Evolutionary conservation across 306 rosid species (phyloP), one percentile per base, ranked within the genome.

Genomic region (Rosa multiflora): DNA sequence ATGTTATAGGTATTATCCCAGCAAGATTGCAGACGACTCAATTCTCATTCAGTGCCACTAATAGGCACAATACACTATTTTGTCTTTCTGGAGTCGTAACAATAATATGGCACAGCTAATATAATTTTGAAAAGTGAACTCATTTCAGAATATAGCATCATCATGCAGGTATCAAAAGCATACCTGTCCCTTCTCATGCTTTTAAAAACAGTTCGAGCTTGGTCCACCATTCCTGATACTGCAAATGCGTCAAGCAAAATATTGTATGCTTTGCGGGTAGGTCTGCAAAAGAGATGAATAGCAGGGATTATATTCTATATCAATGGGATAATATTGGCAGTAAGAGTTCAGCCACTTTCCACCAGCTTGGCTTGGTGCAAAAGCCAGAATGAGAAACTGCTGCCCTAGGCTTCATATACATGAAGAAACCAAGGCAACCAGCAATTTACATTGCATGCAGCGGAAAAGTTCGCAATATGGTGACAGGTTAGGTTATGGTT

Each of bases 171-270:
- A 78, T 53, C 69, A 10, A 44, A 78, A 68, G 40, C 58, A 81
- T 84, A 95, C 99, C 92, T 89, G 86, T 95, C 96, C 79, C 99
- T 93, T 93, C 90, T 85, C 99, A 95, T 93, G 86, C 98, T 90
- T 85, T 91, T 95, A 75, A 95, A 91, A 75, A 95, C 93, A 2
- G 83, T 91, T 64, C 63, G 90, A 82, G 99, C 99, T 84, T 93
- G 97, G 44, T 93, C 99, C 77, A 89, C 93, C 99, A 95, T 90
- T 83, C 99, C 99, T 72, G 97, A 93, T 79, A 91, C 83, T 58
- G 99, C 93, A 86, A 91, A 95, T 86, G 99, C 94, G 76, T 91
- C 97, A 1, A 95, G 91, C 83, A 95, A 87, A 80, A 93, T 91
- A 80, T 95, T 93, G 81, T 95, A 95, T 70, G 98, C 98, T 90